These are phyloP conservation scores for Stagonosporopsis chrysanthemi DNA, from an alignment of 2,329 filamentous ascomycete genomes.

Conservation along the genomic window DNA sequence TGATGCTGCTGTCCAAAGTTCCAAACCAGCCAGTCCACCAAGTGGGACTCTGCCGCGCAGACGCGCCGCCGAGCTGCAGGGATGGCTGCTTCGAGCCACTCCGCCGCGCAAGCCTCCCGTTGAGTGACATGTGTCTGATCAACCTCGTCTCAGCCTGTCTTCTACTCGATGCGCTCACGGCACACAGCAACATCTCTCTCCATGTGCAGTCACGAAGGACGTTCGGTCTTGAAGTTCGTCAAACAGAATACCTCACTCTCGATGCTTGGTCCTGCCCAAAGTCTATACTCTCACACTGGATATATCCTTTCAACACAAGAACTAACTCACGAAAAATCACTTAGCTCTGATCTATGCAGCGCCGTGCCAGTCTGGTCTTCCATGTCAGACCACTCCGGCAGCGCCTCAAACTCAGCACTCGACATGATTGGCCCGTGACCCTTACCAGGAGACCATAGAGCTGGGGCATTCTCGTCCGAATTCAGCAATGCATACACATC, in stretches of 20 bases:
- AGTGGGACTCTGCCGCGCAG: neutral
- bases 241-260: neutral
- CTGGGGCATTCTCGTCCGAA: neutral
- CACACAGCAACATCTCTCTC: no score
- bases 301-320: neutral
- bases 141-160: neutral
- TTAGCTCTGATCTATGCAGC: neutral
- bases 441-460: neutral
- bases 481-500: neutral
- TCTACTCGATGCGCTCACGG: neutral
- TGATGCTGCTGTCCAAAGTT: constrained; percentile 5
- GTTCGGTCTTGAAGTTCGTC: neutral
- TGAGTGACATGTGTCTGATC: no score
- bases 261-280: neutral
- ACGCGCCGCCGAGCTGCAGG: constrained; percentile 3
- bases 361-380: constrained; percentile 1
- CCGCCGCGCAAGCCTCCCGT: neutral
- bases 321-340: neutral
- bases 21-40: constrained; percentile 1
- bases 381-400: neutral
- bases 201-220: neutral
- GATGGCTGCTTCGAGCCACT: neutral
- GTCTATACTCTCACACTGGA: neutral
- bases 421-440: neutral
- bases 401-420: constrained; percentile 5